phyloP scores from a whole-genome alignment of 352 stramenopile species.

The Pythium dissimile region DNA sequence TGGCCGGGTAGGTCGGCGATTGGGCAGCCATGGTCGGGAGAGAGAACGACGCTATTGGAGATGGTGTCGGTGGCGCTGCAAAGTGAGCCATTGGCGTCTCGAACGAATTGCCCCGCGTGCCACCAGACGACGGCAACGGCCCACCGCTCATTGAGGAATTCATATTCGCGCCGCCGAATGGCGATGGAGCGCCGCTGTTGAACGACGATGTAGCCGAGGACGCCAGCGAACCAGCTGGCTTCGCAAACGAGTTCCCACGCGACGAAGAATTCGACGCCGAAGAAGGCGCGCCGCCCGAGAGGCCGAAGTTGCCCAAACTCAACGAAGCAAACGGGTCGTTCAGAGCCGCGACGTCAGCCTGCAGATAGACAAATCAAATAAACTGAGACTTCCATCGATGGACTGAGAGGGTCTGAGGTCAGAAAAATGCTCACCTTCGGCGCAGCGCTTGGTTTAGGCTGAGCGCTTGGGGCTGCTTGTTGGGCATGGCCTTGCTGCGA shows the following conservation, averaged over 20 bases:
- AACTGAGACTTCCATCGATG: neutral
- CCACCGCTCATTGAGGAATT: conserved; percentile 16
- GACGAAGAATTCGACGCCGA: conserved; percentile 25
- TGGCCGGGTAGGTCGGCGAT: conserved; percentile 3
- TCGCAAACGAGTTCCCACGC: conserved; percentile 30
- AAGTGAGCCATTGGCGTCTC: conserved; percentile 19
- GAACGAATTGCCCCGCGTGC: conserved; percentile 42
- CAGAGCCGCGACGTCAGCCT: conserved; percentile 33
- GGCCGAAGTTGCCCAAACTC: conserved; percentile 51
- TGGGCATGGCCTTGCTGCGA: conserved; percentile 15
- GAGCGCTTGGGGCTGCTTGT: neutral
- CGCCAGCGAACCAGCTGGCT: conserved; percentile 10
- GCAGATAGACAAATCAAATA: neutral
- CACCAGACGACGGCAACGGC: conserved; percentile 6
- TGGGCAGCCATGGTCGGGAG: conserved; percentile 11
- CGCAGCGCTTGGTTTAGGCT: conserved; percentile 8
- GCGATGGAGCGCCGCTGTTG: conserved; percentile 4
- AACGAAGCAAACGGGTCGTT: conserved; percentile 77
- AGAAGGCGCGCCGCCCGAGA: conserved; percentile 23
- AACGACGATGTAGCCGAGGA: conserved; percentile 19
- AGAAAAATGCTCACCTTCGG: conserved; percentile 31
- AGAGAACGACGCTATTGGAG: conserved; percentile 39
- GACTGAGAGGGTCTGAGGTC: no score
- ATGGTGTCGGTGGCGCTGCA: conserved; percentile 16
- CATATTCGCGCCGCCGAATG: conserved; percentile 8